These are phyloP conservation scores for Sarocladium kiliense DNA, from an alignment of 2,329 filamentous ascomycete genomes.

Conservation along the genomic window DNA sequence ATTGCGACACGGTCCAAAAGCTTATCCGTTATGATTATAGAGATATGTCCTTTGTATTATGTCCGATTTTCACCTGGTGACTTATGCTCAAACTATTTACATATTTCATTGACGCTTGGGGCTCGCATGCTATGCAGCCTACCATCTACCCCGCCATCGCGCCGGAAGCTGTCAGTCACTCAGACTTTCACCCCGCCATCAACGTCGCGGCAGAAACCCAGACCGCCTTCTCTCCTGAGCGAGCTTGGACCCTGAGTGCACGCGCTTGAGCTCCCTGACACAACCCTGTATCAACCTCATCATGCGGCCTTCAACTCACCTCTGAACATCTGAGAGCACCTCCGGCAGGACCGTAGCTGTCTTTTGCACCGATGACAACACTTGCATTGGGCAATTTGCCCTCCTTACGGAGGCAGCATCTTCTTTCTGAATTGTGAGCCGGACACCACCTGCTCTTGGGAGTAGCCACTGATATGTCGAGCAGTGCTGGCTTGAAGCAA, in stretches of 20 bases:
- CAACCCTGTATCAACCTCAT: conserved; percentile 16
- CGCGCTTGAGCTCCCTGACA: neutral
- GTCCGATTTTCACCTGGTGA: no score
- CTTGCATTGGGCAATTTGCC: conserved; percentile 42
- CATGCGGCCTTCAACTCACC: neutral
- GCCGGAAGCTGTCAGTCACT: conserved; percentile 17
- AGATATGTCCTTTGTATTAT: no score
- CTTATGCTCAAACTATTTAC: no score
- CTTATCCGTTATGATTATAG: no score
- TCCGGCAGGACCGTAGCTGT: neutral
- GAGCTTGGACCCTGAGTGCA: neutral
- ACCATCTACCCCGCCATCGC: conserved; percentile 16
- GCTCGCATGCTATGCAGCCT: neutral
- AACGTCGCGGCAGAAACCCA: conserved; percentile 14
- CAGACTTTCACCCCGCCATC: neutral
- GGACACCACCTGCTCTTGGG: neutral
- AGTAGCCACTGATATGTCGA: neutral
- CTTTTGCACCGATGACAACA: conserved; percentile 32
- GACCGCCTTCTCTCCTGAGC: conserved; percentile 17
- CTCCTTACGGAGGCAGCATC: conserved; percentile 65
- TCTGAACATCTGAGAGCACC: neutral
- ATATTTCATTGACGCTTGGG: no score
- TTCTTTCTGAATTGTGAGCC: conserved; percentile 76
- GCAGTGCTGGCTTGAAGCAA: conserved; percentile 72
- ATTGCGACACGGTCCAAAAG: no score